phyloP scores from a whole-genome alignment of 805 yeast species.

The Candida glaebosa region DNA sequence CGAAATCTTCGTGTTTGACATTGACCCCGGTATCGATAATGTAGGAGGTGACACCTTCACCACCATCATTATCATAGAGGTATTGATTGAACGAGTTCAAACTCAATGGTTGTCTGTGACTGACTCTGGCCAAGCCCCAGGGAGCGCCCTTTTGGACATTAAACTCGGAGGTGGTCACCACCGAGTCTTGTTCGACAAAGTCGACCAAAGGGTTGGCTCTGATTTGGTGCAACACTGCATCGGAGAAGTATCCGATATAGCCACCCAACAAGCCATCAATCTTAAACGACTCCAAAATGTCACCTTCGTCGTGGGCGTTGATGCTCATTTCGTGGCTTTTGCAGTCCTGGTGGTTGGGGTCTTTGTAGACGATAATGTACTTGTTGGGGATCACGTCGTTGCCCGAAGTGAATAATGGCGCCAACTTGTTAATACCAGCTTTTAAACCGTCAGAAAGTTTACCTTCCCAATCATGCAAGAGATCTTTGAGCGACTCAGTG shows the following conservation, averaged over 20 bases:
- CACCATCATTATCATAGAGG: constrained; percentile 67
- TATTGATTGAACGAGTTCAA: constrained; percentile 72
- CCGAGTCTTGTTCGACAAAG: constrained; percentile 72
- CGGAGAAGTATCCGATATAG: constrained; percentile 81
- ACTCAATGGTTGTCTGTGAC: constrained; percentile 71
- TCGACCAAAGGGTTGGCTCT: constrained; percentile 61
- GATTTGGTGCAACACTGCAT: constrained; percentile 68
- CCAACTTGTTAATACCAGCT: constrained; percentile 19
- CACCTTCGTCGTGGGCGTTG: constrained; percentile 38
- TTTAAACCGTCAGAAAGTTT: constrained; percentile 2
- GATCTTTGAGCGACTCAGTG: constrained; percentile 2
- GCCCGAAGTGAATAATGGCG: constrained; percentile 49
- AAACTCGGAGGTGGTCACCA: constrained; percentile 60
- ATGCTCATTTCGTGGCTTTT: constrained; percentile 5
- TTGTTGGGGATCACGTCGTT: constrained; percentile 61
- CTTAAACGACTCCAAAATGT: constrained; percentile 58
- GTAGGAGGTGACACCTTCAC: constrained; percentile 82
- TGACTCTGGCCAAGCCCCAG: constrained; percentile 91
- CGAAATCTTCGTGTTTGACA: constrained; percentile 71
- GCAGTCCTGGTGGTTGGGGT: neutral
- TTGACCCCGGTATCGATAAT: constrained; percentile 89
- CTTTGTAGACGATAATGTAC: constrained; percentile 66
- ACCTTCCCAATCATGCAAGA: neutral
- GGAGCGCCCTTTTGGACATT: constrained; percentile 81
- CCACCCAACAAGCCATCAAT: constrained; percentile 63